Percentiles rank a stretch among this genome's conserved stretches.
Conservation (phyloP, 2,329 filamentous ascomycete species). For the Pleurostoma richardsiae region DNA sequence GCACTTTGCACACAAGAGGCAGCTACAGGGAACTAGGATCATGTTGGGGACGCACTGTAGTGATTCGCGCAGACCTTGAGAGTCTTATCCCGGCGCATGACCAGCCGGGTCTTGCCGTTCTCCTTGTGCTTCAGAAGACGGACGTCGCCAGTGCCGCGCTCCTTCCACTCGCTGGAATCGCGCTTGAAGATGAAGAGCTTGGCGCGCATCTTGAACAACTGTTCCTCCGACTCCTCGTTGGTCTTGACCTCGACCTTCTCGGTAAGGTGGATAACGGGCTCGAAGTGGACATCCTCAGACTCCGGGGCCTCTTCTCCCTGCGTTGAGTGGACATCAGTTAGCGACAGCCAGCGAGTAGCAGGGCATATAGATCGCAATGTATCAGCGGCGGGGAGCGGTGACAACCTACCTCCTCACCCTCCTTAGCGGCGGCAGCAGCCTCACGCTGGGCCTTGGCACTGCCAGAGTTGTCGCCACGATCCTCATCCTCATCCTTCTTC, state of each 20-base stretch:
- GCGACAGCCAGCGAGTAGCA: background rate
- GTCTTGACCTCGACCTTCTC: slow-evolving; percentile 97
- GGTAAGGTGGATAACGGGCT: slow-evolving; percentile 91
- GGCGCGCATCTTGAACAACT: slow-evolving; percentile 98
- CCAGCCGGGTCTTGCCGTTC: slow-evolving; percentile 93
- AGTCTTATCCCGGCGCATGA: slow-evolving; percentile 99
- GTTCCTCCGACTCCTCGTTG: slow-evolving; percentile 96
- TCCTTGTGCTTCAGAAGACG: slow-evolving; percentile 97
- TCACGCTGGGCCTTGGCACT: slow-evolving; percentile 76
- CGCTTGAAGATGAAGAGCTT: slow-evolving; percentile 99
- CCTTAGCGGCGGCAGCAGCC: slow-evolving; percentile 55
- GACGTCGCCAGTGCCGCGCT: slow-evolving; percentile 95
- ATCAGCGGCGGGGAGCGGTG: background rate
- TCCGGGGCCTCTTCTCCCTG: slow-evolving; percentile 77
- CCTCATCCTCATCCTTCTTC: slow-evolving; percentile 80
- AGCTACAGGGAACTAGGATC: background rate
- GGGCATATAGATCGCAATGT: no score
- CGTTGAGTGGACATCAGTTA: slow-evolving; percentile 9
- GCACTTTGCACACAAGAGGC: background rate
- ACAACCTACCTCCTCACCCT: slow-evolving; percentile 48
- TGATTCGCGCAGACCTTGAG: slow-evolving; percentile 99
- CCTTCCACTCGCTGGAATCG: slow-evolving; percentile 94
- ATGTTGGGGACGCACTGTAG: slow-evolving; percentile 68
- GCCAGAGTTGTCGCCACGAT: slow-evolving; percentile 81
- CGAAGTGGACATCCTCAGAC: slow-evolving; percentile 92